These are phyloP conservation scores for Penicillium cinerascens DNA, from an alignment of 495 filamentous ascomycete species.

Conservation along the genomic window DNA sequence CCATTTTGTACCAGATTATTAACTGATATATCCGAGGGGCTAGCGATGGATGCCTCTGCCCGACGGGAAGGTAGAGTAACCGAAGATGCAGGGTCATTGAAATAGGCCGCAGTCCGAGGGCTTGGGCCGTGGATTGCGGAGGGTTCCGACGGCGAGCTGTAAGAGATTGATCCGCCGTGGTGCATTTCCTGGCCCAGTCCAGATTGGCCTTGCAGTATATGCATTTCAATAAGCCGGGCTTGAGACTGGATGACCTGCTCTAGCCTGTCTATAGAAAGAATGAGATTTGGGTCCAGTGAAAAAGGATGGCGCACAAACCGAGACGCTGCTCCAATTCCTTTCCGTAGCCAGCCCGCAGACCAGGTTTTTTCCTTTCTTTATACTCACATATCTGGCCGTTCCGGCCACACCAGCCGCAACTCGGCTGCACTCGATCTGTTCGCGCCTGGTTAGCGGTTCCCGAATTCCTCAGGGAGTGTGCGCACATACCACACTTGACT, in stretches of 20 bases:
- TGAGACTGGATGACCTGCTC: conserved; percentile 48
- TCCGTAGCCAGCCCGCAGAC: conserved; percentile 79
- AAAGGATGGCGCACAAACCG: conserved; percentile 22
- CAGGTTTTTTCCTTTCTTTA: conserved; percentile 82
- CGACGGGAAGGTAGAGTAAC: conserved; percentile 25
- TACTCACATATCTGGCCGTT: conserved; percentile 78
- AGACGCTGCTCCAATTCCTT: conserved; percentile 82
- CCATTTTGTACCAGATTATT: conserved; percentile 26
- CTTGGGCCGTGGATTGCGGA: conserved; percentile 37
- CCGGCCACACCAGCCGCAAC: conserved; percentile 83
- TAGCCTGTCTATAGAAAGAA: conserved; percentile 36
- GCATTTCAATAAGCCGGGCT: conserved; percentile 46
- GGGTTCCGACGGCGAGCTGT: conserved; percentile 44
- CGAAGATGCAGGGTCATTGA: conserved; percentile 34
- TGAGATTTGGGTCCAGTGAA: conserved; percentile 1
- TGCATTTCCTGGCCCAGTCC: conserved; percentile 20
- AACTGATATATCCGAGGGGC: conserved; percentile 35
- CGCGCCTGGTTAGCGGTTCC: conserved; percentile 1
- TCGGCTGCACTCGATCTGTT: conserved; percentile 68
- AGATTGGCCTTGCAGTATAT: conserved; percentile 41
- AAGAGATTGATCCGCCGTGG: conserved; percentile 30
- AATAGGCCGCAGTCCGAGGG: conserved; percentile 34
- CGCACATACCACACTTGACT: conserved; percentile 64
- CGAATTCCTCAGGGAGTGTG: background rate
- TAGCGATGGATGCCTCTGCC: conserved; percentile 33